A percentile compares a stretch with the other conserved stretches of the same genome.
phyloP scores from a whole-genome alignment of 108 stramenopile species.

The Asterionellopsis glacialis region DNA sequence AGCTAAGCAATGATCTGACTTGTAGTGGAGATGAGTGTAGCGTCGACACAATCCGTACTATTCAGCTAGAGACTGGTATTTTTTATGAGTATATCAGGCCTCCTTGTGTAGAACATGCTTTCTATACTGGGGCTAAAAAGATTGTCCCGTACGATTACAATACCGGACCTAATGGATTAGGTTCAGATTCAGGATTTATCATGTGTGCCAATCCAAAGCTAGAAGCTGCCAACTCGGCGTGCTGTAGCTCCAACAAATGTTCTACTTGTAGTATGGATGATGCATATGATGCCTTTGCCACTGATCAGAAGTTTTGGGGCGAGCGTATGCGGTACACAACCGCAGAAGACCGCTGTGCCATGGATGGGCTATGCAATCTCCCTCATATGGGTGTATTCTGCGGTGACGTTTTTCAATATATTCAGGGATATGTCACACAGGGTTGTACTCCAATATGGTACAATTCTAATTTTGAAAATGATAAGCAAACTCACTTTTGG shows the following conservation, averaged over 20 bases:
- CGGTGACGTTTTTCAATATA: no score
- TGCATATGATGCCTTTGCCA: no score
- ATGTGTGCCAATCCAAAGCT: slow-evolving; percentile 24
- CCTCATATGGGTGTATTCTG: no score
- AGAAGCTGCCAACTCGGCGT: slow-evolving; percentile 10
- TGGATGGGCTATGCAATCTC: no score
- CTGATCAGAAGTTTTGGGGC: slow-evolving; percentile 6
- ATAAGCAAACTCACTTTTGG: slow-evolving; percentile 23
- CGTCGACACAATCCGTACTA: slow-evolving; percentile 39
- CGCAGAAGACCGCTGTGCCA: slow-evolving; percentile 3
- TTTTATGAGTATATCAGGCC: slow-evolving; percentile 51
- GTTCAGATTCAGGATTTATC: slow-evolving; percentile 12
- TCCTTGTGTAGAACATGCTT: slow-evolving; percentile 51
- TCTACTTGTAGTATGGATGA: no score
- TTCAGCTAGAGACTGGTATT: slow-evolving; percentile 21
- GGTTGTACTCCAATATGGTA: no score
- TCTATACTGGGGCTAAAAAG: slow-evolving; percentile 33
- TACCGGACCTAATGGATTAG: slow-evolving; percentile 5
- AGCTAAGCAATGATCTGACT: slow-evolving; percentile 8
- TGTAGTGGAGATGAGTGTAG: slow-evolving; percentile 41
- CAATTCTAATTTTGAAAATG: no score
- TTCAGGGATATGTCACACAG: no score
- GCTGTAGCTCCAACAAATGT: slow-evolving; percentile 7
- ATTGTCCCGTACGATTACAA: slow-evolving; percentile 19
- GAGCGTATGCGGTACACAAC: slow-evolving; percentile 4